Evolutionary conservation across 208 protist genomes (phyloP).

Genomic region (Angomonas desouzai): DNA sequence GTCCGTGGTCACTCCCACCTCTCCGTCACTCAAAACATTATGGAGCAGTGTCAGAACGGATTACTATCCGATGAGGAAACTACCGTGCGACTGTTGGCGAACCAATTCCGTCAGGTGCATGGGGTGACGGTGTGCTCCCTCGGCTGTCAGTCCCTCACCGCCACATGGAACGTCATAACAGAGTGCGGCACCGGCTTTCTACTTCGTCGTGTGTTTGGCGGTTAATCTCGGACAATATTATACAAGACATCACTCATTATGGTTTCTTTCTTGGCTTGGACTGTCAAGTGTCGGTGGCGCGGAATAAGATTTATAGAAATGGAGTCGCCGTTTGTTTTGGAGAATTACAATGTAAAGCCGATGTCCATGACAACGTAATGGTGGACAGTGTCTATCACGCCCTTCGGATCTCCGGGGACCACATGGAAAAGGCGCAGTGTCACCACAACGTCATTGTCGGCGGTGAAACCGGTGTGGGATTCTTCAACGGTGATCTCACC

Average conservation of each 20-base stretch:
- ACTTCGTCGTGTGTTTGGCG: slow-evolving; percentile 16
- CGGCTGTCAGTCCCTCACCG: slow-evolving; percentile 10
- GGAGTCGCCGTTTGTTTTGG: slow-evolving; percentile 16
- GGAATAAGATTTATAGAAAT: slow-evolving; percentile 21
- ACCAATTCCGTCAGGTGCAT: slow-evolving; percentile 15
- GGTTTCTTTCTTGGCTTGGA: slow-evolving; percentile 24
- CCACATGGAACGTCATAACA: slow-evolving; percentile 17
- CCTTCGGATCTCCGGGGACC: slow-evolving; percentile 25
- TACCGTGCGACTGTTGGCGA: slow-evolving; percentile 11
- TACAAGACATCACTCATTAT: slow-evolving; percentile 6
- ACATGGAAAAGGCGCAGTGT: slow-evolving; percentile 11
- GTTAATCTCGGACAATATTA: slow-evolving; percentile 15
- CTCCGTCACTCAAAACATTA: slow-evolving; percentile 2
- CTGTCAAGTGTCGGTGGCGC: slow-evolving; percentile 12
- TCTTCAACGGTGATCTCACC: slow-evolving; percentile 10
- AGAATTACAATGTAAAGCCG: slow-evolving; percentile 18
- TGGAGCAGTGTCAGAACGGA: slow-evolving; percentile 18
- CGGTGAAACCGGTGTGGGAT: neutral
- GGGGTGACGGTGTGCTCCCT: slow-evolving; percentile 19
- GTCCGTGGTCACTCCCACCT: slow-evolving; percentile 18
- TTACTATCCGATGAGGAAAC: slow-evolving; percentile 20
- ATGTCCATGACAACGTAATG: slow-evolving; percentile 25
- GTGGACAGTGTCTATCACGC: slow-evolving; percentile 8
- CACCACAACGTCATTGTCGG: slow-evolving; percentile 12
- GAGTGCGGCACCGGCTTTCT: slow-evolving; percentile 19